Evolutionary conservation across 805 yeast species (phyloP), one percentile per base, ranked within the genome.

Genomic region (Millerozyma miso): DNA sequence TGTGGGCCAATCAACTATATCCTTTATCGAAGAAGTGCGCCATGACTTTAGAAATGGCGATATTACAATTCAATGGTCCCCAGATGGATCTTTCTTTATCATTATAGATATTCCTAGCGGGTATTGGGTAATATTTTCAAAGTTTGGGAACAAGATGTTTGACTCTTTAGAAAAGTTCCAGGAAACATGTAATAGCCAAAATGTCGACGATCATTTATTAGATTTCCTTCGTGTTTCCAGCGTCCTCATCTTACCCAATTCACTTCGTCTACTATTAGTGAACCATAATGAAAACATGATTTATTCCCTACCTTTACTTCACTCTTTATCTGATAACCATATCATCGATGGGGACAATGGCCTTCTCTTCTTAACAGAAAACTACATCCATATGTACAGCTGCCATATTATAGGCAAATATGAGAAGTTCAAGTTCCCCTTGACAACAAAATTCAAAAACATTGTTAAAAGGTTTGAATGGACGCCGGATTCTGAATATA

Each of bases 31-130:
- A 40, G 37, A 33, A 6, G 38, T 54, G 12, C 26, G 37, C 12
- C 18, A 29, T 26, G 26, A 40, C 16, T 8, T 23, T 19, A 19
- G 16, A 10, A 17, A 4, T 36, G 45, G 18, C 13, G 26, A 12
- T 14, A 38, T 31, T 35, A 38, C 37, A 16, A 33, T 58, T 6
- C 26, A 31, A 6, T 70, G 74, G 74, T 56, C 74, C 1, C 58
- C 67, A 1, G 56, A 65, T 45, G 76, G 74, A 3, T 52, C 50
- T 16, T 68, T 60, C 42, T 64, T 67, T 35, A 42, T 51, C 10
- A 20, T 55, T 4, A 44, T 58, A 4, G 51, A 56, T 42, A 29
- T 39, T 3, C 32, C 41, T 4, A 45, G 58, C 17, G 60, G 59
- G 1, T 39, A 41, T 32, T 70, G 73, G 73, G 50, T 54, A 14